phyloP scores from a whole-genome alignment of 2,329 filamentous ascomycete species.

The Venturia aucupariae region DNA sequence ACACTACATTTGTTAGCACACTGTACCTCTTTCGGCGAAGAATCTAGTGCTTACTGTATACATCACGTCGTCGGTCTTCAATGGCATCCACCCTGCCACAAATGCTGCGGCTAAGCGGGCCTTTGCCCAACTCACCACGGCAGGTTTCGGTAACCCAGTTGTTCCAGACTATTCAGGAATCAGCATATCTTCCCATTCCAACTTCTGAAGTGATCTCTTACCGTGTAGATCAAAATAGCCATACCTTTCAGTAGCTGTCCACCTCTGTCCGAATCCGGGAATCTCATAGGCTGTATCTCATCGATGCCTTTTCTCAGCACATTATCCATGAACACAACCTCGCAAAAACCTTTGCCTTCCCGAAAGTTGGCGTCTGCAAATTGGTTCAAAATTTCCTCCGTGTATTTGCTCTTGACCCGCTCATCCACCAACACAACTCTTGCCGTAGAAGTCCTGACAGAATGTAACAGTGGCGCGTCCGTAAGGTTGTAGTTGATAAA shows the following conservation, averaged over 20 bases:
- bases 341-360: slow-evolving; percentile 36
- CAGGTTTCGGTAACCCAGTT: slow-evolving; percentile 50
- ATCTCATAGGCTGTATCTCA: background rate
- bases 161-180: slow-evolving; percentile 47
- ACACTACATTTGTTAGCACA: slow-evolving; percentile 40
- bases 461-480: slow-evolving; percentile 63
- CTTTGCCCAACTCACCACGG: slow-evolving; percentile 16
- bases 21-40: slow-evolving; percentile 1
- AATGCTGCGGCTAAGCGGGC: slow-evolving; percentile 48
- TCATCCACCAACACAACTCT: slow-evolving; percentile 62
- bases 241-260: slow-evolving; percentile 37
- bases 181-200: background rate
- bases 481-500: slow-evolving; percentile 83
- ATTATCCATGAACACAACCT: slow-evolving; percentile 52
- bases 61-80: slow-evolving; percentile 57
- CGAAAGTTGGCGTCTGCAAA: slow-evolving; percentile 33
- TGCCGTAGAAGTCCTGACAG: slow-evolving; percentile 58
- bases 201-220: slow-evolving; percentile 24
- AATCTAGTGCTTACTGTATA: slow-evolving; percentile 53
- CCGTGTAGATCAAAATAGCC: slow-evolving; percentile 69
- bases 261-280: slow-evolving; percentile 11
- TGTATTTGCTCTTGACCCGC: slow-evolving; percentile 40
- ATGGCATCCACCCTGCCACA: slow-evolving; percentile 45
- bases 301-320: slow-evolving; percentile 8
- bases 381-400: slow-evolving; percentile 40